Base-by-base conservation (phyloP, 78 protist species). In the Emiliania huxleyi region DNA sequence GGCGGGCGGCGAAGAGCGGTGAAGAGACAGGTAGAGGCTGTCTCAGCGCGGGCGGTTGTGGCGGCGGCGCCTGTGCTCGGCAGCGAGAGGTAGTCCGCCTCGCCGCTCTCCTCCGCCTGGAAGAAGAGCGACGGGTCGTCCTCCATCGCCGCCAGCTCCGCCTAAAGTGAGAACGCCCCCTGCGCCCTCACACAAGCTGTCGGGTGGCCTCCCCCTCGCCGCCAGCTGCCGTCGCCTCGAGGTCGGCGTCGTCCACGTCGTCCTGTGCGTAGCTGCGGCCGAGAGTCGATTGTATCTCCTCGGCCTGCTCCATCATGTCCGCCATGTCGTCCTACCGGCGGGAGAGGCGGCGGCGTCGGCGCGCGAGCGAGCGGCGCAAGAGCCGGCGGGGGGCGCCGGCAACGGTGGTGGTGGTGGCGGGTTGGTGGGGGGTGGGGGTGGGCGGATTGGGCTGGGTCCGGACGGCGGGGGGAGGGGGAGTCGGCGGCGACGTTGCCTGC, bases 271-370 rank as follows among this genome's bases (percentile, higher is more conserved):
- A 81, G 38, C 56, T 44, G 25, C 90, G 62, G 62, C 75, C 40
- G 25, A 48, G 33, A 19, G 45, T 73, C 8, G 33, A 0, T 35
- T 48, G 90, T 0, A 48, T 40, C 71, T 45, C 71, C 46, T 85
- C 71, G 45, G 71, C 44, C 73, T 85, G 90, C 90, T 85, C 71
- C 25, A 45, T 45, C 90, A 85, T 71, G 33, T 85, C 90, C 45
- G 90, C 62, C 71, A 48, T 85, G 71, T 85, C 90, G 73, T 85
- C 90, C 46, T n/a, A n/a, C n/a, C n/a, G n/a, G n/a, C n/a, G n/a
- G n/a, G n/a, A n/a, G n/a, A n/a, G n/a, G n/a, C n/a, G n/a, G n/a
- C n/a, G n/a, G n/a, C n/a, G n/a, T n/a, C n/a, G n/a, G n/a, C n/a
- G n/a, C n/a, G n/a, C n/a, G n/a, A n/a, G n/a, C n/a, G n/a, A n/a